These are phyloP conservation scores for Scheffersomyces titani DNA, from an alignment of 1,139 yeast genomes.

Conservation along the genomic window DNA sequence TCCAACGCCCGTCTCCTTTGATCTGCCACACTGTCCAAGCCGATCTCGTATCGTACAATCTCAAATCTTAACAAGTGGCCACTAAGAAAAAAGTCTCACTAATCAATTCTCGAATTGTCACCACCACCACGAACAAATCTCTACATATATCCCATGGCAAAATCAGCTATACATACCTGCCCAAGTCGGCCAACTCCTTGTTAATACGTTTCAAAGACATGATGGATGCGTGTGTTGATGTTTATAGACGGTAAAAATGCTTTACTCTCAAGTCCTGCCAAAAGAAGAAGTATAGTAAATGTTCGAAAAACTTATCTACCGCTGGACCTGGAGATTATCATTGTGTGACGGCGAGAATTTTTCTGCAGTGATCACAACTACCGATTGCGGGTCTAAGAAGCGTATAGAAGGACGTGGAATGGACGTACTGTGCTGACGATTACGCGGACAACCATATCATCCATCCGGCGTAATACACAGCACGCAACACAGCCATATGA, in stretches of 20 bases:
- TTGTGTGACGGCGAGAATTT: background rate
- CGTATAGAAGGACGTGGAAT: background rate
- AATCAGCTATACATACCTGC: conserved; percentile 64
- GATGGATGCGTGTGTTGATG: conserved; percentile 6
- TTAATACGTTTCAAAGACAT: conserved; percentile 95
- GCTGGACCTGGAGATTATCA: background rate
- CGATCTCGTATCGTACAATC: background rate
- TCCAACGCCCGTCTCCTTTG: background rate
- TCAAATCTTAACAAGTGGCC: background rate
- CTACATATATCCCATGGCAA: background rate
- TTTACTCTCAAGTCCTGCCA: background rate
- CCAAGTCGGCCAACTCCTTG: conserved; percentile 92
- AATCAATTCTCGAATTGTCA: background rate
- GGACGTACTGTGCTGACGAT: background rate
- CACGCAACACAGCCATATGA: background rate
- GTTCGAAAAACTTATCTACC: background rate
- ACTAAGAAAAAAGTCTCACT: background rate
- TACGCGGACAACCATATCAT: background rate
- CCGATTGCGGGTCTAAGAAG: background rate
- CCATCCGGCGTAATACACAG: background rate
- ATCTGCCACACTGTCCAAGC: background rate
- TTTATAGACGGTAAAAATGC: background rate
- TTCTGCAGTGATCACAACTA: background rate
- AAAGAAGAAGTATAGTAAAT: background rate
- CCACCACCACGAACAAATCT: background rate